These are phyloP conservation scores for Mucor mucedo DNA, from an alignment of 371 early-diverging fungal genomes.

Conservation along the genomic window DNA sequence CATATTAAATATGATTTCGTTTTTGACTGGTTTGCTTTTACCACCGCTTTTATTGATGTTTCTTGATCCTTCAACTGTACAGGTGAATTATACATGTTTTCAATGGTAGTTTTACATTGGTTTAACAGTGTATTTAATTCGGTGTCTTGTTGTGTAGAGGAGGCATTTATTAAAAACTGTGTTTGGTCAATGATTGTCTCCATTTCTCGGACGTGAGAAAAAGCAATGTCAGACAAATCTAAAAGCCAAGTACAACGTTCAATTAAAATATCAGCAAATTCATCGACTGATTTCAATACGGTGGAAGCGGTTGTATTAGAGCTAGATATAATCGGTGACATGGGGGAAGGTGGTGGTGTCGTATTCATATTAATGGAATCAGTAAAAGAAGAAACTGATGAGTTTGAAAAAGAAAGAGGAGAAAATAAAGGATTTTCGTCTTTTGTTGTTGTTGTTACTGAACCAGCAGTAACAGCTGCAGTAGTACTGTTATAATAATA, in stretches of 20 bases:
- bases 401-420: slow-evolving; percentile 28
- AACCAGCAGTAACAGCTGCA: slow-evolving; percentile 4
- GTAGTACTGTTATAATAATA: slow-evolving; percentile 9
- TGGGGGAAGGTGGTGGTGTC: slow-evolving; percentile 15
- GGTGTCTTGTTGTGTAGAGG: background rate
- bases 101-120: background rate
- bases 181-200: slow-evolving; percentile 6
- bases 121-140: background rate
- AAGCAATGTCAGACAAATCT: slow-evolving; percentile 12
- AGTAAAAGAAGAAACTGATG: slow-evolving; percentile 17
- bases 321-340: slow-evolving; percentile 3
- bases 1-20: background rate
- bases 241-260: slow-evolving; percentile 10
- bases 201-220: slow-evolving; percentile 19
- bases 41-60: background rate
- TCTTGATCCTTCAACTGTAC: background rate
- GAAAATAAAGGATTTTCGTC: slow-evolving; percentile 14
- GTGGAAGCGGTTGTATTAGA: background rate
- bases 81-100: slow-evolving; percentile 5
- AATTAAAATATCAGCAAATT: slow-evolving; percentile 9
- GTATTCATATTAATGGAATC: slow-evolving; percentile 12
- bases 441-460: slow-evolving; percentile 6
- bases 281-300: slow-evolving; percentile 5
- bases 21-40: background rate
- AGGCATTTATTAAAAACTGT: slow-evolving; percentile 7